Evolutionary conservation across 2,329 filamentous ascomycete genomes (phyloP).

Genomic region (Capronia coronata): DNA sequence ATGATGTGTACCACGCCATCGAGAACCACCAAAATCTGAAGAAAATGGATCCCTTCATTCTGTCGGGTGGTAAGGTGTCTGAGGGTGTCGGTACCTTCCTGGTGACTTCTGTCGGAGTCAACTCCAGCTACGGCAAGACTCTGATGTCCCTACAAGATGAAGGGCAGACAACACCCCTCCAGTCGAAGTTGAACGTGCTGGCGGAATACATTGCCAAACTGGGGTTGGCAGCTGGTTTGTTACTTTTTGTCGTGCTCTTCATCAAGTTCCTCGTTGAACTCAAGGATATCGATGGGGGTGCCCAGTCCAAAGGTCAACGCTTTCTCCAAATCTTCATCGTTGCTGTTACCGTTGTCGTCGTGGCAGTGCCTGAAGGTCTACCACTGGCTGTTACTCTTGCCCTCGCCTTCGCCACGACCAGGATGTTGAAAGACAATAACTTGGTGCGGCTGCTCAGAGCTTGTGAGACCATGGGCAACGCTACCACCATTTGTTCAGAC

Average conservation of each 20-base stretch:
- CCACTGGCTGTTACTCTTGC: conserved; percentile 57
- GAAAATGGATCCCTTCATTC: conserved; percentile 71
- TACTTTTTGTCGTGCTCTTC: conserved; percentile 72
- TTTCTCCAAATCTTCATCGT: conserved; percentile 55
- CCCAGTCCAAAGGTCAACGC: conserved; percentile 49
- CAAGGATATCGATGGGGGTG: conserved; percentile 42
- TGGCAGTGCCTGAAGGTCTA: conserved; percentile 55
- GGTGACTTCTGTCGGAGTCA: conserved; percentile 65
- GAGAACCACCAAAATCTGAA: conserved; percentile 53
- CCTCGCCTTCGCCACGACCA: conserved; percentile 56
- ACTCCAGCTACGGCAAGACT: conserved; percentile 70
- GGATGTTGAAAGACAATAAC: conserved; percentile 59
- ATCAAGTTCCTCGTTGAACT: conserved; percentile 68
- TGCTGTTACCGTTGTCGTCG: conserved; percentile 54
- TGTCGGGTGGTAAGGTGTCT: conserved; percentile 70
- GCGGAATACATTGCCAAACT: conserved; percentile 76
- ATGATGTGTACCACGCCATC: conserved; percentile 59
- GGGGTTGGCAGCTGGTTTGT: conserved; percentile 62
- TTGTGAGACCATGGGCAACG: conserved; percentile 60
- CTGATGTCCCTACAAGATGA: conserved; percentile 73
- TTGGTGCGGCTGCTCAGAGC: conserved; percentile 54
- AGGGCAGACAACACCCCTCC: conserved; percentile 69
- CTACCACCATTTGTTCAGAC: conserved; percentile 58
- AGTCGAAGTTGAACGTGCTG: conserved; percentile 68
- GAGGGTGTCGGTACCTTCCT: conserved; percentile 71